phyloP scores from a whole-genome alignment of 495 filamentous ascomycete genomes.

The Apiosordaria backusii region DNA sequence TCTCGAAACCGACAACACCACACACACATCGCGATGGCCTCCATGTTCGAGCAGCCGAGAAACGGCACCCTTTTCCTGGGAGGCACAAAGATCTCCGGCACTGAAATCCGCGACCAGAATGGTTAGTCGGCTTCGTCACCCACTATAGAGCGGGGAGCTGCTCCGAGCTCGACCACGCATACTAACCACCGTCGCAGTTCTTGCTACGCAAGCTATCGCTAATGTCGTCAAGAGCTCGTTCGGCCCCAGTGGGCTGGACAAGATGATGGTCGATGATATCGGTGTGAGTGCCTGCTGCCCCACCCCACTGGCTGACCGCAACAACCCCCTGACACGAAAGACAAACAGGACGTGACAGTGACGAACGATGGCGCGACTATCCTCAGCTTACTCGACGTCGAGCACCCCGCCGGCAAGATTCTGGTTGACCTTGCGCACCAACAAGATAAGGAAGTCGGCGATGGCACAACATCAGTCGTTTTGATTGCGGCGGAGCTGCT shows the following conservation, averaged over 20 bases:
- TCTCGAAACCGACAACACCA: background rate
- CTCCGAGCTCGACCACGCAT: conserved; percentile 5
- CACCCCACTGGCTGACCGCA: conserved; percentile 12
- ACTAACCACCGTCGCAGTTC: conserved; percentile 56
- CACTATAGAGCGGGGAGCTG: conserved; percentile 1
- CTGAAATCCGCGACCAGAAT: conserved; percentile 95
- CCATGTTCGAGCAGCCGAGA: conserved; percentile 83
- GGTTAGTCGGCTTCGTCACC: conserved; percentile 49
- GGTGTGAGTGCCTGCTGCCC: conserved; percentile 57
- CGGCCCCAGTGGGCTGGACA: conserved; percentile 93
- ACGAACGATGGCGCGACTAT: conserved; percentile 99
- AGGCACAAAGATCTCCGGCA: conserved; percentile 89
- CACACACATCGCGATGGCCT: conserved; percentile 59
- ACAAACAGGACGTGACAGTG: conserved; percentile 85
- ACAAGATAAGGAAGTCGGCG: conserved; percentile 97
- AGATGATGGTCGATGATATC: conserved; percentile 99
- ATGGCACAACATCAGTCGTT: conserved; percentile 97
- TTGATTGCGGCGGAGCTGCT: conserved; percentile 96
- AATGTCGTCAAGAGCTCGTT: conserved; percentile 99
- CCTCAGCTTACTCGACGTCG: conserved; percentile 87
- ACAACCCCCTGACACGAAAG: conserved; percentile 15
- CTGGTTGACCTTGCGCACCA: conserved; percentile 96
- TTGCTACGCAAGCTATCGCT: conserved; percentile 92
- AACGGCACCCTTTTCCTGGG: conserved; percentile 91
- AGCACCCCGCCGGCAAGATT: conserved; percentile 98